Evolutionary conservation across 306 rosid species (phyloP).

Genomic region (Medicago arabica): DNA sequence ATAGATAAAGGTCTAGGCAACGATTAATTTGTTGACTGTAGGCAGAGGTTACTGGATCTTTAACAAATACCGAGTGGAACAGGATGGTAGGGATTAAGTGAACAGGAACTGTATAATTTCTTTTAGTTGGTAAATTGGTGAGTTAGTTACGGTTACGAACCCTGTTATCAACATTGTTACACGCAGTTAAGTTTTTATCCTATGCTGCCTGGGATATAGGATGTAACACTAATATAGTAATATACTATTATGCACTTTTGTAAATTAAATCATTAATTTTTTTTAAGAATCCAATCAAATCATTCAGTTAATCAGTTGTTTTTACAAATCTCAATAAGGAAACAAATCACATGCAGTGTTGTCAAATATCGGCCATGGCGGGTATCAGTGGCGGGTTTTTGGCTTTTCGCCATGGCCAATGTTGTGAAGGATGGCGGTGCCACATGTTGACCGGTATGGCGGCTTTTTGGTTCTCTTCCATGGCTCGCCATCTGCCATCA

Average conservation of each 20-base stretch:
- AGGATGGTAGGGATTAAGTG: conserved; percentile 22
- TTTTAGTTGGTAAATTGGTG: not conserved
- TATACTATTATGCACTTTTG: not conserved
- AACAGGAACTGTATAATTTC: not conserved
- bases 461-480: too few species aligned
- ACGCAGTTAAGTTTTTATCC: not conserved
- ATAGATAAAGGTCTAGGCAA: conserved; percentile 21
- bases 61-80: conserved; percentile 10
- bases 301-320: not conserved
- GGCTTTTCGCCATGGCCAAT: too few species aligned
- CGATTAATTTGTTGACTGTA: not conserved
- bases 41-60: conserved; percentile 25
- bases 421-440: too few species aligned
- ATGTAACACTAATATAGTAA: not conserved
- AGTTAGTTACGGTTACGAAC: not conserved
- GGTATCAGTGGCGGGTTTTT: too few species aligned
- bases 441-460: too few species aligned
- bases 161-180: not conserved
- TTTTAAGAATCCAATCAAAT: not conserved
- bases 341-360: not conserved
- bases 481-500: too few species aligned
- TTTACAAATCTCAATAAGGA: not conserved
- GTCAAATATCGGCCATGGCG: too few species aligned
- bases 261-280: not conserved
- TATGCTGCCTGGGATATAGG: not conserved